Conservation (phyloP, 2,329 filamentous ascomycete genomes). For the Fusarium tricinctum region DNA sequence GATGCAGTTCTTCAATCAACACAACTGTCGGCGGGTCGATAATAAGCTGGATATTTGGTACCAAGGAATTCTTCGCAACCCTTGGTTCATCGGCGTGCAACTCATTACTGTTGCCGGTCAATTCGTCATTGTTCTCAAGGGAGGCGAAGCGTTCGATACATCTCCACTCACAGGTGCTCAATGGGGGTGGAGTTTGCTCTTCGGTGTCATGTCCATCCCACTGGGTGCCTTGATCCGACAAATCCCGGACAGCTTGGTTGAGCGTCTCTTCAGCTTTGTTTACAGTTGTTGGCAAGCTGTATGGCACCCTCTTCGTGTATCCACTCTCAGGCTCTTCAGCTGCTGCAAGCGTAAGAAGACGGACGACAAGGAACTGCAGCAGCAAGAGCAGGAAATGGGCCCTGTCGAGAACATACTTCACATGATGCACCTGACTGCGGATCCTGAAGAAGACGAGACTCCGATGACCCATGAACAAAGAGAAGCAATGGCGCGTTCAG, state of each 20-base stretch:
- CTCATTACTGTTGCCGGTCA: conserved; percentile 77
- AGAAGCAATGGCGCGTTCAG: conserved; percentile 44
- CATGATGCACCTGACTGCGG: conserved; percentile 37
- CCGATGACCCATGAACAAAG: conserved; percentile 45
- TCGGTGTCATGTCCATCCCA: conserved; percentile 76
- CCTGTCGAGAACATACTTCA: conserved; percentile 46
- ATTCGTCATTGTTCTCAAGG: conserved; percentile 79
- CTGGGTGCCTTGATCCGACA: conserved; percentile 64
- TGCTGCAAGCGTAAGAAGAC: conserved; percentile 46
- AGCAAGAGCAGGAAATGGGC: conserved; percentile 43
- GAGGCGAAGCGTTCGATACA: conserved; percentile 76
- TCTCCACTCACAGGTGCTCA: conserved; percentile 71
- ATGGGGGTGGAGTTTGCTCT: conserved; percentile 78
- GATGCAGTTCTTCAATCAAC: conserved; percentile 92
- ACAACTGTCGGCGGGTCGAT: conserved; percentile 83
- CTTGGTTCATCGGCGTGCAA: conserved; percentile 80
- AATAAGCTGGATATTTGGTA: conserved; percentile 85
- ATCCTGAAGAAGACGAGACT: conserved; percentile 36
- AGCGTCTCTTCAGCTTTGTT: conserved; percentile 46
- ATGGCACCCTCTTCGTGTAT: conserved; percentile 35
- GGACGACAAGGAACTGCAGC: conserved; percentile 30
- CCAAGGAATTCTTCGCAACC: conserved; percentile 80
- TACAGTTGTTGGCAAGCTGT: background rate
- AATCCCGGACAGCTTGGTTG: conserved; percentile 56
- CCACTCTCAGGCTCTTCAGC: conserved; percentile 28